These are phyloP conservation scores for Warburgia ugandensis DNA, from an alignment of 164 flowering plant species.

Conservation along the genomic window DNA sequence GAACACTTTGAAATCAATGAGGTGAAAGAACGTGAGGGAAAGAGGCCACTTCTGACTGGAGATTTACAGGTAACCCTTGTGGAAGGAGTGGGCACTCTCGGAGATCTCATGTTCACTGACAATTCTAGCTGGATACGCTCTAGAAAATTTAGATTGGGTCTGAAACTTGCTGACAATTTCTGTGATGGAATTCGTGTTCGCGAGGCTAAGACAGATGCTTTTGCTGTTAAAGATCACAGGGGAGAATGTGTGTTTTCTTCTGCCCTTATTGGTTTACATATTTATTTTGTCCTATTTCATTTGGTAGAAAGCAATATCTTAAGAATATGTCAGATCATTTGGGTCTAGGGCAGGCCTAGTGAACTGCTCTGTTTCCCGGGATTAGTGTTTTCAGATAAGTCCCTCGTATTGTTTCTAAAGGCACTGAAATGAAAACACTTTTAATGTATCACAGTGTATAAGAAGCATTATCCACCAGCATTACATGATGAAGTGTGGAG, in stretches of 20 bases:
- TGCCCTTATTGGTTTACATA: background rate
- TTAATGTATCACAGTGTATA: constrained; percentile 36
- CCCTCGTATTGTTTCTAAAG: background rate
- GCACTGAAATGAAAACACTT: background rate
- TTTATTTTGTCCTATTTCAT: background rate
- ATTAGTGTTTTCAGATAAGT: background rate
- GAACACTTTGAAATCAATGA: constrained; percentile 47
- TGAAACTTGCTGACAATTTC: constrained; percentile 36
- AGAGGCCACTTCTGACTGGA: constrained; percentile 63
- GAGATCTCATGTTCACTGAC: constrained; percentile 60
- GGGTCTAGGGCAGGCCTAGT: background rate
- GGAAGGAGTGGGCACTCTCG: constrained; percentile 59
- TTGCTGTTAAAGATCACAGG: constrained; percentile 70
- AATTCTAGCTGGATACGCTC: constrained; percentile 75
- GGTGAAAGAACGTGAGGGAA: constrained; percentile 63
- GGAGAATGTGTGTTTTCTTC: constrained; percentile 60
- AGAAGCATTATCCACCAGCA: constrained; percentile 64
- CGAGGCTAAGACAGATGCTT: constrained; percentile 66
- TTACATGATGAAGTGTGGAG: constrained; percentile 63
- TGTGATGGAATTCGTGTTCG: constrained; percentile 41
- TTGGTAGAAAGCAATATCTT: background rate
- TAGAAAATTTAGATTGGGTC: constrained; percentile 65
- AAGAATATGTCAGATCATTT: background rate
- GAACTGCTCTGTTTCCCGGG: background rate
- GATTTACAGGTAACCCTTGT: constrained; percentile 37